These are phyloP conservation scores for Xylariales sp. DNA, from an alignment of 2,329 filamentous ascomycete species.

Conservation along the genomic window DNA sequence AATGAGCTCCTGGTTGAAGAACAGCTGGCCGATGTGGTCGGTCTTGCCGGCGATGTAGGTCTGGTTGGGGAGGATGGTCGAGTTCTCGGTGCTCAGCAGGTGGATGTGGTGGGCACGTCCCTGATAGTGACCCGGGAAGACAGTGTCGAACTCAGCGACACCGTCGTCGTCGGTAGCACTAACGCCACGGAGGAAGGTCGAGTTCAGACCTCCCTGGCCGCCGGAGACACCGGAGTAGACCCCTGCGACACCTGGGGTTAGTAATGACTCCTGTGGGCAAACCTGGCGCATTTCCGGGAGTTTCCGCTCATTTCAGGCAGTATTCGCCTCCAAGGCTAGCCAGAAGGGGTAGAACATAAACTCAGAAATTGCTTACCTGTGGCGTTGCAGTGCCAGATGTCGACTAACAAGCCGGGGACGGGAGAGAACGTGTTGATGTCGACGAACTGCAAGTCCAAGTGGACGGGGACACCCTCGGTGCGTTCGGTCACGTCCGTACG, in stretches of 20 bases:
- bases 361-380: no score
- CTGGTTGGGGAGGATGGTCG: slow-evolving; percentile 38
- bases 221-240: slow-evolving; percentile 30
- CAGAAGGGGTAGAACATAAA: no score
- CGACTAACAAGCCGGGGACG: slow-evolving; percentile 29
- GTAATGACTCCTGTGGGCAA: no score
- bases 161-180: slow-evolving; percentile 41
- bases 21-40: slow-evolving; percentile 56
- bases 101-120: slow-evolving; percentile 37
- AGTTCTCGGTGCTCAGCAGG: slow-evolving; percentile 23
- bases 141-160: slow-evolving; percentile 42
- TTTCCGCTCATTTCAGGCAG: no score
- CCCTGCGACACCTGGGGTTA: no score
- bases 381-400: slow-evolving; percentile 34
- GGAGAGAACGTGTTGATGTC: slow-evolving; percentile 31
- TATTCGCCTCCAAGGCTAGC: no score
- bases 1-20: slow-evolving; percentile 54
- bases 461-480: slow-evolving; percentile 30
- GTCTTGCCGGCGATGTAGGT: slow-evolving; percentile 42
- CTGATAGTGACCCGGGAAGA: slow-evolving; percentile 38
- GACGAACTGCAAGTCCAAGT: slow-evolving; percentile 34
- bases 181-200: slow-evolving; percentile 44
- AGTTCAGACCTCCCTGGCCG: slow-evolving; percentile 28
- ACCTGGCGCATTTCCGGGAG: no score
- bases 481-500: slow-evolving; percentile 32